Conservation (phyloP, 345 rosid genomes). For the Anacardium occidentale region DNA sequence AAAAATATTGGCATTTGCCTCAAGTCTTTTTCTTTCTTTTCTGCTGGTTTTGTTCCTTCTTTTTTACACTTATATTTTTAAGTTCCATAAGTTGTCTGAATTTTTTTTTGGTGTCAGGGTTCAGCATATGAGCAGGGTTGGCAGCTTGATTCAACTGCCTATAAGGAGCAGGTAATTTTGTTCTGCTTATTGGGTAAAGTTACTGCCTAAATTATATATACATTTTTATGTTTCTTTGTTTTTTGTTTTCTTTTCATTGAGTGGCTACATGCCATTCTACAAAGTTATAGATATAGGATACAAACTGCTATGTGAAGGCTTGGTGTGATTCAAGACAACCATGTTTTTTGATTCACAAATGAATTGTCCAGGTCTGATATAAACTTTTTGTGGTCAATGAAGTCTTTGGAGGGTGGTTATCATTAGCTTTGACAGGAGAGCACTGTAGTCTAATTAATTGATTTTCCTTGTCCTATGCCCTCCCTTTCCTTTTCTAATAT, state of each 20-base stretch:
- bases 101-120: slow-evolving; percentile 55
- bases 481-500: not conserved
- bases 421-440: not conserved
- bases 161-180: slow-evolving; percentile 66
- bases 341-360: not conserved
- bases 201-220: not conserved
- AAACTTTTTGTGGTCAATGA: not conserved
- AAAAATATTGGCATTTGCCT: slow-evolving; percentile 12
- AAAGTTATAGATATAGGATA: not conserved
- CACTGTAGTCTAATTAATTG: not conserved
- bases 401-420: not conserved
- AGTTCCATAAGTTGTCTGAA: slow-evolving; percentile 15
- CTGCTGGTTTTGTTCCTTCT: not conserved
- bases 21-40: slow-evolving; percentile 14
- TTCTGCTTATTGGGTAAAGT: slow-evolving; percentile 2
- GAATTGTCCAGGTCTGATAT: not conserved
- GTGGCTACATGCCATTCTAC: not conserved
- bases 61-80: too few species aligned
- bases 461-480: not conserved
- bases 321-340: too few species aligned
- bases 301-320: not conserved
- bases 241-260: not conserved
- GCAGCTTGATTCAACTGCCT: slow-evolving; percentile 64
- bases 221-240: not conserved
- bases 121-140: slow-evolving; percentile 76